Evolutionary conservation across 2,329 filamentous ascomycete genomes (phyloP), one percentile per base, ranked within the genome.

Genomic region (Davidsoniella eucalypti): DNA sequence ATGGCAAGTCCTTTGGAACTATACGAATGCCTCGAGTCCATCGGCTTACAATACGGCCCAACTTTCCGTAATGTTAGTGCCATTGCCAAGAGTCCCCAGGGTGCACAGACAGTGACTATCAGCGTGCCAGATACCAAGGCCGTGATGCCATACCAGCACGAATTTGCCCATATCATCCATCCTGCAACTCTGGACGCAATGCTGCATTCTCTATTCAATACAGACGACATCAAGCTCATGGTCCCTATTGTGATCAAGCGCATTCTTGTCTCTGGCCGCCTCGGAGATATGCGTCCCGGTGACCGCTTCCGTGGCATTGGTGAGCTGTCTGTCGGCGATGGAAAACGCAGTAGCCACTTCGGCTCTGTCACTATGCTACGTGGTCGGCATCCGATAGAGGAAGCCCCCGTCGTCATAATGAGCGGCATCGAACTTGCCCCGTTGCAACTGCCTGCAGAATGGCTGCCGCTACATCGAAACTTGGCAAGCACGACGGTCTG

Each of bases 181-280:
- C 75, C 75, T 0, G 67, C 71, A 3, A 76, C 74, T 0, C 62
- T 79, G 10, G 75, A 79, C 55, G 61, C 70, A 2, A 69, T 77
- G 59, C 68, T 79, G 21, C 75, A 79, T 50, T 66, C 67, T 0
- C 62, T 72, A 1, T 69, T 77, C 47, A 64, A 65, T 5, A 61
- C 73, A 2, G 63, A 67, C 4, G 61, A 63, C 2, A 42, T 40
- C 5, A 60, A 61, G 8, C 64, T 69, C 2, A 75, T 74, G 70
- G 66, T 75, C 0, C 72, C 72, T 0, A 68, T 67, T 0, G 65
- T 60, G 16, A 64, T 73, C 40, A 60, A 64, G 4, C 69, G 64
- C 36, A 57, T 75, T 4, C 72, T 67, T 46, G 59, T 76, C n/a
- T 67, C 70, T 0, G 63, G 65, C 1, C 54, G 60, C 2, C 57